Percentiles rank a stretch among this genome's conserved stretches.
Evolutionary conservation across 1,139 yeast species (phyloP).

Genomic region (Diutina scorzettiae): DNA sequence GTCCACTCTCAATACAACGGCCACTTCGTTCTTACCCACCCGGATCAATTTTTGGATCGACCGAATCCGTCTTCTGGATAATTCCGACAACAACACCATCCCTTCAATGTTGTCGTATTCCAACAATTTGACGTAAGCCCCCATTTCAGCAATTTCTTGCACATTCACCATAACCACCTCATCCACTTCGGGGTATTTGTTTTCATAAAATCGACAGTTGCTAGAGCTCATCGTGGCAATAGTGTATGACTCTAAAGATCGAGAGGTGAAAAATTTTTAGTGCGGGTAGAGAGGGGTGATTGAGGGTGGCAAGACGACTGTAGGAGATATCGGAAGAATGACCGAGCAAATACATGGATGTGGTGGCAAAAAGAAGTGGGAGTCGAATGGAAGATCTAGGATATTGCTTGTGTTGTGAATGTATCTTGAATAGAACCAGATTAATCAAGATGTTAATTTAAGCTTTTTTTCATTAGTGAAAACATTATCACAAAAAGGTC

Average conservation of each 20-base stretch:
- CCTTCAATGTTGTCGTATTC: constrained; percentile 99
- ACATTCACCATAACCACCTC: constrained; percentile 98
- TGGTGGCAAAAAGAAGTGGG: too few species aligned
- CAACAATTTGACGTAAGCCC: constrained; percentile 87
- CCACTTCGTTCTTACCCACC: constrained; percentile 98
- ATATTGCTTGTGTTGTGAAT: too few species aligned
- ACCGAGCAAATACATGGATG: too few species aligned
- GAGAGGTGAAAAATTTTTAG: background rate
- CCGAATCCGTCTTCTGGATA: constrained; percentile 97
- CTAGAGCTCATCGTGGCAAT: constrained; percentile 55
- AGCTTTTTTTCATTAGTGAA: too few species aligned
- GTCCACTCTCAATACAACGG: constrained; percentile 97
- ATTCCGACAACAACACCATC: constrained; percentile 91
- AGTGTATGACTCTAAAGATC: background rate
- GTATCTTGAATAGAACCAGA: too few species aligned
- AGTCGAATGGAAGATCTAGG: too few species aligned
- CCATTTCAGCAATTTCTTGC: constrained; percentile 97
- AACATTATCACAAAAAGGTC: too few species aligned
- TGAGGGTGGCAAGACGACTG: background rate
- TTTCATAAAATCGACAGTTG: constrained; percentile 93
- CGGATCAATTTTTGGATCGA: constrained; percentile 94
- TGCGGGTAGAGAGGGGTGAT: background rate
- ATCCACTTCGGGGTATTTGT: constrained; percentile 97
- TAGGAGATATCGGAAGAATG: too few species aligned
- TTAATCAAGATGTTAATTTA: too few species aligned